Conservation (phyloP, 768 basidiomycete species). For the Leucosporidium scottii region DNA sequence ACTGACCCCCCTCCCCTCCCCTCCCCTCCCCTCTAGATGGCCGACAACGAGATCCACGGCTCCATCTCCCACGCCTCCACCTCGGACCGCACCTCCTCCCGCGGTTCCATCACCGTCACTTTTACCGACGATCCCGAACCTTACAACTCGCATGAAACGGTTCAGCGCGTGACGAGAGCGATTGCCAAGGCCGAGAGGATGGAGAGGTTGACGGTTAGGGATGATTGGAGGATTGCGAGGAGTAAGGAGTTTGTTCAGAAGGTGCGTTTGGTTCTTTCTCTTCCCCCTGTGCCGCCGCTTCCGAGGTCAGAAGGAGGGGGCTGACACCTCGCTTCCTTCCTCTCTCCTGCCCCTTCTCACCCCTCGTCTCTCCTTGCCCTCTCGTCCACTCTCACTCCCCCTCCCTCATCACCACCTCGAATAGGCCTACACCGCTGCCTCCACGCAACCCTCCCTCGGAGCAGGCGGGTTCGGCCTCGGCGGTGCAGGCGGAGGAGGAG, state of each 20-base stretch:
- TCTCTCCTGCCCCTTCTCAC: no score
- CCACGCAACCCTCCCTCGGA: background rate
- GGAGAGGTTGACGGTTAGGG: background rate
- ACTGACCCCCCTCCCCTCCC: background rate
- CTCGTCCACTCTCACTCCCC: no score
- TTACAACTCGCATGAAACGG: constrained; percentile 52
- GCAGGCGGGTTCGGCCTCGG: background rate
- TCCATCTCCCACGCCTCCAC: constrained; percentile 49
- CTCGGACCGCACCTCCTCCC: background rate
- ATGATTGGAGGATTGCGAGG: constrained; percentile 39
- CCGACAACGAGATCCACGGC: constrained; percentile 61
- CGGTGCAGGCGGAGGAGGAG: background rate
- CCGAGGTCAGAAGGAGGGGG: no score
- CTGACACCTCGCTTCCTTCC: no score
- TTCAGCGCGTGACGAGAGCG: constrained; percentile 52
- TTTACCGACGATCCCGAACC: constrained; percentile 31
- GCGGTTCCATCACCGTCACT: constrained; percentile 5
- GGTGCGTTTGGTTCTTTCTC: no score
- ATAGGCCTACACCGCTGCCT: no score
- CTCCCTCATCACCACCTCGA: no score
- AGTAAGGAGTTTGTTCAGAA: constrained; percentile 69
- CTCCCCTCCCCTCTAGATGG: constrained; percentile 50
- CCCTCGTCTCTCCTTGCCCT: no score
- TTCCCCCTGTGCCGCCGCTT: no score
- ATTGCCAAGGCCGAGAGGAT: constrained; percentile 44